These are phyloP conservation scores for Allomyces macrogynus DNA, from an alignment of 192 early-diverging fungal genomes.

Conservation along the genomic window DNA sequence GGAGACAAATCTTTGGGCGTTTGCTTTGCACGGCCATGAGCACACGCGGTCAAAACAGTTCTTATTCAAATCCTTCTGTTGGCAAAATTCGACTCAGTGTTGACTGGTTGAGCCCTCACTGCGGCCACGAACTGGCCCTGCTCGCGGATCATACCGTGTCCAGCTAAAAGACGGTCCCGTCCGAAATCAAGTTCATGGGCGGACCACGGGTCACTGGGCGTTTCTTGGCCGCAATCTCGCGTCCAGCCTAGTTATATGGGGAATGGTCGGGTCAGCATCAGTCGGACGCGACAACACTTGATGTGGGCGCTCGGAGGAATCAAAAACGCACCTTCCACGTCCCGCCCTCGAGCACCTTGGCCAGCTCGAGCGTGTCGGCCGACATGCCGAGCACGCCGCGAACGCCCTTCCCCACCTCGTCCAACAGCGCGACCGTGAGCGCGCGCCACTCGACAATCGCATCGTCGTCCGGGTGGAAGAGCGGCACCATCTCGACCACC, in stretches of 20 bases:
- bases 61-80: constrained; percentile 3
- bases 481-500: constrained; percentile 24
- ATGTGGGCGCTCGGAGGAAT: not conserved
- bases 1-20: no score
- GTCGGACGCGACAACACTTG: not conserved
- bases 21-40: no score
- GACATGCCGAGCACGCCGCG: constrained; percentile 28
- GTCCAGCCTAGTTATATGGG: constrained; percentile 31
- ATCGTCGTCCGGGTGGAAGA: constrained; percentile 56
- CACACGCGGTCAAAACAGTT: not conserved
- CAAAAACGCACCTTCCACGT: constrained; percentile 57
- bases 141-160: constrained; percentile 1
- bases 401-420: constrained; percentile 43
- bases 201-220: constrained; percentile 66
- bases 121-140: not conserved
- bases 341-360: constrained; percentile 74
- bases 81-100: constrained; percentile 14
- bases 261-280: not conserved
- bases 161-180: constrained; percentile 59
- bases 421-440: constrained; percentile 65
- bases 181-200: constrained; percentile 72
- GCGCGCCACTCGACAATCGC: constrained; percentile 86
- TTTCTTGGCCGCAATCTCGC: constrained; percentile 62
- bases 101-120: not conserved
- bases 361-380: constrained; percentile 40